Conservation (phyloP, 768 basidiomycete genomes). For the Auriscalpium microsporum region DNA sequence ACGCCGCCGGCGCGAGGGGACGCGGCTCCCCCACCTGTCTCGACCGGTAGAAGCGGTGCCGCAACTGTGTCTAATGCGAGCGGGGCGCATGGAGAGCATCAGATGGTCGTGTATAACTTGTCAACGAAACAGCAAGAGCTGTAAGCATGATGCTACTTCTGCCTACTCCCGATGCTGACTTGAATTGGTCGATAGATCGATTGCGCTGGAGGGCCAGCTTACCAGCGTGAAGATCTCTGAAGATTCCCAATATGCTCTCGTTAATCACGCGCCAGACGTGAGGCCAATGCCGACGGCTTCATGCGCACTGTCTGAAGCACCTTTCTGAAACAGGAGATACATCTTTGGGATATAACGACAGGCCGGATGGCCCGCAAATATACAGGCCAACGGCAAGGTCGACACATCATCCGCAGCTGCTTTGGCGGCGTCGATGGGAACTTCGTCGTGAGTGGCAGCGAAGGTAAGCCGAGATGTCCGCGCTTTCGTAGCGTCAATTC, state of each 20-base stretch:
- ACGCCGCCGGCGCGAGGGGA: constrained; percentile 9
- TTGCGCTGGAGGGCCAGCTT: constrained; percentile 66
- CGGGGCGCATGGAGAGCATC: constrained; percentile 37
- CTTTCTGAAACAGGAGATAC: constrained; percentile 60
- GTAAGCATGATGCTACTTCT: constrained; percentile 34
- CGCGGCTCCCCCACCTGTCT: constrained; percentile 15
- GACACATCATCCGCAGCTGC: constrained; percentile 84
- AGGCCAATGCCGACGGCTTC: constrained; percentile 22
- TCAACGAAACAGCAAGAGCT: constrained; percentile 55
- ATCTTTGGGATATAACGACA: constrained; percentile 73
- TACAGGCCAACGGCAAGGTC: constrained; percentile 75
- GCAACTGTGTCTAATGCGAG: constrained; percentile 20
- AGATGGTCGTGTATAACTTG: constrained; percentile 73
- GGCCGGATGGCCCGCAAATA: constrained; percentile 70
- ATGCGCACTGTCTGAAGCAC: constrained; percentile 4
- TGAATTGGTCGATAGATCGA: constrained; percentile 37
- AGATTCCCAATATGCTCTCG: constrained; percentile 79
- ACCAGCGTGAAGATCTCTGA: constrained; percentile 82
- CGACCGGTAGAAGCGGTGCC: constrained; percentile 19
- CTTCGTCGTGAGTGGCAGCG: constrained; percentile 90
- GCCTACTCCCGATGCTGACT: constrained; percentile 10
- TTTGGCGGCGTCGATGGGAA: constrained; percentile 87
- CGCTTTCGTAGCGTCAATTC: neutral
- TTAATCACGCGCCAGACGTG: constrained; percentile 85
- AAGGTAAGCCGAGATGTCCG: constrained; percentile 51